Percentiles rank a stretch among this genome's conserved stretches.
Evolutionary conservation across 768 basidiomycete species (phyloP).

Genomic region (Glaciozyma martinii): DNA sequence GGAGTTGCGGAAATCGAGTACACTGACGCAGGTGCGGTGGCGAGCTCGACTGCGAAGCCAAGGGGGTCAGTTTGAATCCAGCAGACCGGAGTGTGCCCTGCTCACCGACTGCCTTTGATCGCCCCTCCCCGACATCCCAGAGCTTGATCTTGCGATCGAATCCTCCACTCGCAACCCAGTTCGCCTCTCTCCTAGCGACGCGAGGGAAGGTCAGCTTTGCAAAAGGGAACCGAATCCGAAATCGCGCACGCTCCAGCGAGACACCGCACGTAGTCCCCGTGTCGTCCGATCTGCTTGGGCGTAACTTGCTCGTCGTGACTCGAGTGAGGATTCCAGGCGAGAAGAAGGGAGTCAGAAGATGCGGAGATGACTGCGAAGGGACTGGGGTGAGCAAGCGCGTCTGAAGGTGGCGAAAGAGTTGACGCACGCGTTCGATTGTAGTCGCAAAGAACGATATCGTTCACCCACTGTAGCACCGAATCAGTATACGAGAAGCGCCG

Average conservation of each 20-base stretch:
- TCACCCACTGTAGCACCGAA: slow-evolving; percentile 62
- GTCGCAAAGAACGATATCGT: slow-evolving; percentile 85
- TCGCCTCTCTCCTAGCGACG: slow-evolving; percentile 59
- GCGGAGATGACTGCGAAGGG: slow-evolving; percentile 65
- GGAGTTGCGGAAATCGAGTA: slow-evolving; percentile 75
- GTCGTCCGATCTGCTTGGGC: slow-evolving; percentile 50
- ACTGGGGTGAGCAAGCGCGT: background rate
- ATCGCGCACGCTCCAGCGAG: slow-evolving; percentile 8
- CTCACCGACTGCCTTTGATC: slow-evolving; percentile 16
- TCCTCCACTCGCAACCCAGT: slow-evolving; percentile 86
- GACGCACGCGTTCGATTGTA: slow-evolving; percentile 70
- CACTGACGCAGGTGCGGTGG: slow-evolving; percentile 56
- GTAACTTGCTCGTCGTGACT: slow-evolving; percentile 28
- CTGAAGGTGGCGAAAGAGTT: slow-evolving; percentile 6
- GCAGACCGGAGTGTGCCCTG: slow-evolving; percentile 27
- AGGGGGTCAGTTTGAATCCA: slow-evolving; percentile 40
- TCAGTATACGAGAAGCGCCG: background rate
- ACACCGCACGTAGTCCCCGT: slow-evolving; percentile 70
- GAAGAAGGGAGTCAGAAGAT: slow-evolving; percentile 89
- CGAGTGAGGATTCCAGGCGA: slow-evolving; percentile 81
- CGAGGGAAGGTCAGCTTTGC: background rate
- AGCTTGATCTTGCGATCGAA: slow-evolving; percentile 89
- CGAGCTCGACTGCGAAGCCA: slow-evolving; percentile 39
- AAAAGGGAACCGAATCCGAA: no score
- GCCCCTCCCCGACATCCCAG: slow-evolving; percentile 66